Evolutionary conservation across 768 basidiomycete genomes (phyloP).

Genomic region (Leccinum sublutescens): DNA sequence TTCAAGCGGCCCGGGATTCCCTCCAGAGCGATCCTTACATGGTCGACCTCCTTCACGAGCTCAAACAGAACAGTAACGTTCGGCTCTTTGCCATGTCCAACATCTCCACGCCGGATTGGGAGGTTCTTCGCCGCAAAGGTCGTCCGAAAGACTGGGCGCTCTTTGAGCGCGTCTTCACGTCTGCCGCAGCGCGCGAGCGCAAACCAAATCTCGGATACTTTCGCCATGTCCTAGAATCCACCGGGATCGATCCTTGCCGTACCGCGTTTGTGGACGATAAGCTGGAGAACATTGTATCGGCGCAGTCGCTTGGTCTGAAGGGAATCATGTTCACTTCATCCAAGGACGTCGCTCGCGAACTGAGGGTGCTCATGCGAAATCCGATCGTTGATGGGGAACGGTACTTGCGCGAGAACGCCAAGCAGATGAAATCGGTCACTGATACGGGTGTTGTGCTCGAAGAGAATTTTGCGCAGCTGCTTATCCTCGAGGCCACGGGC

Average conservation of each 20-base stretch:
- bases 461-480: slow-evolving; percentile 21
- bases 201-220: slow-evolving; percentile 23
- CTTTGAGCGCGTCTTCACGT: slow-evolving; percentile 22
- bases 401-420: slow-evolving; percentile 15
- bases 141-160: slow-evolving; percentile 17
- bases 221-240: slow-evolving; percentile 13
- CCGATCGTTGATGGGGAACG: slow-evolving; percentile 13
- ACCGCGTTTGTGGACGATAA: slow-evolving; percentile 26
- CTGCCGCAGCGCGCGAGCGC: slow-evolving; percentile 15
- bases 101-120: slow-evolving; percentile 22
- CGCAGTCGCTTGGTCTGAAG: slow-evolving; percentile 19
- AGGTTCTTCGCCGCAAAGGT: slow-evolving; percentile 15
- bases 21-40: slow-evolving; percentile 14
- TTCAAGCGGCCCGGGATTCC: slow-evolving; percentile 5
- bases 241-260: slow-evolving; percentile 17
- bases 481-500: slow-evolving; percentile 19
- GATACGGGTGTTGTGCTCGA: slow-evolving; percentile 14
- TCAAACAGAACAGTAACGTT: slow-evolving; percentile 6
- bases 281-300: slow-evolving; percentile 21
- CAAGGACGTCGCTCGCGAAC: slow-evolving; percentile 13
- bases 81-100: slow-evolving; percentile 25
- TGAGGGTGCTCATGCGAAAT: slow-evolving; percentile 17
- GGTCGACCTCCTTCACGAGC: slow-evolving; percentile 16
- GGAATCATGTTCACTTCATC: slow-evolving; percentile 21
- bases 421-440: slow-evolving; percentile 18